Percentiles rank a stretch among this genome's conserved stretches.
These are phyloP conservation scores for Fusarium sp. DNA, from an alignment of 2,329 filamentous ascomycete species.

Conservation along the genomic window DNA sequence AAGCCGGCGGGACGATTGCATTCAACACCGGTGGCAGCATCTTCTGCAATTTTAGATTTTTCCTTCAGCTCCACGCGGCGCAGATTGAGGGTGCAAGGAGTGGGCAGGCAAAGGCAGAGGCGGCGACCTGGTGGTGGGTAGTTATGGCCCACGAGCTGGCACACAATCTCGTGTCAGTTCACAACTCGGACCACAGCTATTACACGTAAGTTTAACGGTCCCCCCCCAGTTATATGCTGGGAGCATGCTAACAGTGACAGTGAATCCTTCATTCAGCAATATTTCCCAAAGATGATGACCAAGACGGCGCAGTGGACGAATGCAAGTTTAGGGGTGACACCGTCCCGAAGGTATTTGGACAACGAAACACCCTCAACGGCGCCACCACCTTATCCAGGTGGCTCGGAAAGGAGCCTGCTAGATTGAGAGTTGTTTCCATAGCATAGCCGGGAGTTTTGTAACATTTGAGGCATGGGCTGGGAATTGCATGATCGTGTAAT, in stretches of 20 bases:
- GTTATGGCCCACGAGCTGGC: slow-evolving; percentile 96
- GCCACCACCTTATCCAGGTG: slow-evolving; percentile 28
- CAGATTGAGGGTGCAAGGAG: slow-evolving; percentile 56
- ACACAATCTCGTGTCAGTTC: slow-evolving; percentile 88
- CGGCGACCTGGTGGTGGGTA: slow-evolving; percentile 91
- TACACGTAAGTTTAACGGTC: slow-evolving; percentile 73
- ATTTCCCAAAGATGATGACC: slow-evolving; percentile 79
- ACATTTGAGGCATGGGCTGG: slow-evolving; percentile 16
- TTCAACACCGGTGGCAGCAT: slow-evolving; percentile 92
- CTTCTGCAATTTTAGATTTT: slow-evolving; percentile 95
- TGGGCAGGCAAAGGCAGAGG: slow-evolving; percentile 73
- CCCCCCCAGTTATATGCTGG: background rate
- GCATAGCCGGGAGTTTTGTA: slow-evolving; percentile 39
- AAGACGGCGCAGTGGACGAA: slow-evolving; percentile 62
- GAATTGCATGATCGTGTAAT: slow-evolving; percentile 9
- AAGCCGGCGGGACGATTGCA: slow-evolving; percentile 84
- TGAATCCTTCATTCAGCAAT: slow-evolving; percentile 84
- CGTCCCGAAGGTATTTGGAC: slow-evolving; percentile 20
- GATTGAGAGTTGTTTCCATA: slow-evolving; percentile 37
- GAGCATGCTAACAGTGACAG: slow-evolving; percentile 56
- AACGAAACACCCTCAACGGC: slow-evolving; percentile 16
- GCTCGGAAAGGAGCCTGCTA: slow-evolving; percentile 39
- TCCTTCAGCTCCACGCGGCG: slow-evolving; percentile 80
- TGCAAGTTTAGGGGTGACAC: slow-evolving; percentile 13
- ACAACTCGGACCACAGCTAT: slow-evolving; percentile 85